Percentiles rank a stretch among this genome's conserved stretches.
These are phyloP conservation scores for Sugiyamaella pinicola DNA, from an alignment of 1,139 yeast genomes.

Conservation along the genomic window DNA sequence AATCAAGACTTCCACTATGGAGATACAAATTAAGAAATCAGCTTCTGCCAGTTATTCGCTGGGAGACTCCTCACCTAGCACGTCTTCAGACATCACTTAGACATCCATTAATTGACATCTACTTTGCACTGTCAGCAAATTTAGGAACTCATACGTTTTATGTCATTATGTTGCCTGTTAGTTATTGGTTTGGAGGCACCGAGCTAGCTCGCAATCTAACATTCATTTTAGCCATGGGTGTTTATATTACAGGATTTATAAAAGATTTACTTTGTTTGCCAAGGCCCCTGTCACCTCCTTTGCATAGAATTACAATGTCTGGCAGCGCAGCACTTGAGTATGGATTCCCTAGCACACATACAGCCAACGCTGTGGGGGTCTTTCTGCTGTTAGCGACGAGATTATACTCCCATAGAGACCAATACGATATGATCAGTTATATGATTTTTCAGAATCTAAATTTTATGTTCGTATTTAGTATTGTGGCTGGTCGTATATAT, in stretches of 20 bases:
- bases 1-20: constrained; percentile 56
- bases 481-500: constrained; percentile 80
- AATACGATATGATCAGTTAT: constrained; percentile 20
- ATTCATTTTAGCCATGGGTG: constrained; percentile 80
- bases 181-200: constrained; percentile 79
- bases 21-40: constrained; percentile 60
- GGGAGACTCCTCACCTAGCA: constrained; percentile 67
- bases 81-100: constrained; percentile 58
- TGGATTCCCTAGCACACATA: constrained; percentile 92
- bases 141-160: constrained; percentile 93
- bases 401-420: constrained; percentile 26
- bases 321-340: constrained; percentile 89
- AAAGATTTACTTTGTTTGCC: constrained; percentile 91
- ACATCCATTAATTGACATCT: constrained; percentile 60
- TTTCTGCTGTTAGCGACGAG: constrained; percentile 52
- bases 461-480: constrained; percentile 59
- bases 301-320: constrained; percentile 85
- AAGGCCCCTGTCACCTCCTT: constrained; percentile 89
- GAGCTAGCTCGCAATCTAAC: constrained; percentile 64
- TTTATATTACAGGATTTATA: constrained; percentile 71
- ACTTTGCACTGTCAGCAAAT: constrained; percentile 87
- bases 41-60: constrained; percentile 61
- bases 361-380: constrained; percentile 89
- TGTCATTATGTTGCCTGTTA: constrained; percentile 82
- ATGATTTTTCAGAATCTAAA: constrained; percentile 32